Evolutionary conservation across 2,329 filamentous ascomycete genomes (phyloP), one percentile per base, ranked within the genome.

Genomic region (Pestalotiopsis sp.): DNA sequence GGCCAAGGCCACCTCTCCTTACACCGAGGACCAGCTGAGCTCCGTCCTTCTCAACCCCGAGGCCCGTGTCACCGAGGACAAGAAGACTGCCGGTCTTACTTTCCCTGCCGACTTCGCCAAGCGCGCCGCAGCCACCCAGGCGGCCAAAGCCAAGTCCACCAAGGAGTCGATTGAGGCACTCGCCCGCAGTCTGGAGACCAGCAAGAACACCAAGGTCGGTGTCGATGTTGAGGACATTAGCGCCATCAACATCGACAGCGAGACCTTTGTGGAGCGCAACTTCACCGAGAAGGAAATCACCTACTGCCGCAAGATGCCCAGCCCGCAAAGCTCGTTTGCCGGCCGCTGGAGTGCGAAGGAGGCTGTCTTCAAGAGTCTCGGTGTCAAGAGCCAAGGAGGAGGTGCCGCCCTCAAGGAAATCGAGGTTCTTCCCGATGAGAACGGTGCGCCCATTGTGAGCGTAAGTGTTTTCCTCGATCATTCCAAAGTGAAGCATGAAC

Each of bases 261-360:
- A 97, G 60, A 98, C 93, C 0, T 99, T 99, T 78, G 83, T 99
- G 59, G 90, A 96, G 83, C 92, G 96, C 75, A 99, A 99, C 84
- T 99, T 99, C 82, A 98, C 96, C 0, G 81, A 85, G 17, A 84
- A 86, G 64, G 96, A 99, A 83, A 92, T 95, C 75, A 87, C 88
- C 38, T 98, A 99, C 85, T 99, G 97, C 85, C 87, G 87, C 72
- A 90, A 91, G 77, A 91, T 93, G 17, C 84, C 94, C 5, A 91
- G 89, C 78, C 93, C 94, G 1, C 93, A 94, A 78, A 93, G 95
- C 73, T 97, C 94, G 65, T 99, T 98, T 82, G 94, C 95, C 4
- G 96, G 96, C 64, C 91, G 94, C 74, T 99, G 96, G 96, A 95
- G 92, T 76, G 96, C 96, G 45, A 99, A 99, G 85, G 96, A 99